A percentile compares a stretch with the other conserved stretches of the same genome.
Evolutionary conservation across 2,329 filamentous ascomycete species (phyloP).

Genomic region (Venturia nashicola): DNA sequence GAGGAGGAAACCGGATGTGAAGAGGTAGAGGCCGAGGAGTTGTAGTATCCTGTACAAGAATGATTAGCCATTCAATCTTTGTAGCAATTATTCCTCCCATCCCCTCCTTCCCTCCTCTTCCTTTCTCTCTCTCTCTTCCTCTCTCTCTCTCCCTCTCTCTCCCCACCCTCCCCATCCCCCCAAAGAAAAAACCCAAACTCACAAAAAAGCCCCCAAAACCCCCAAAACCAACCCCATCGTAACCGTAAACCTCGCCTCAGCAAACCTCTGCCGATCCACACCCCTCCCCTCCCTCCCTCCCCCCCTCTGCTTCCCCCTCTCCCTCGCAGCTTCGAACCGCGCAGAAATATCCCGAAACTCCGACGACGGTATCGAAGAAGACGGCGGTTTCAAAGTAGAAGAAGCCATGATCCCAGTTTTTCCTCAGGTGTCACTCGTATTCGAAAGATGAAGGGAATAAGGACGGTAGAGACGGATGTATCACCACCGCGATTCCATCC

Average conservation of each 20-base stretch:
- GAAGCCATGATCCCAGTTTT: too few relatives aligned
- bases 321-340: too few relatives aligned
- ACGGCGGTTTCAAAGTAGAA: too few relatives aligned
- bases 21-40: constrained; percentile 71
- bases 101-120: too few relatives aligned
- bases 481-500: too few relatives aligned
- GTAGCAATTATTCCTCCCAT: background rate
- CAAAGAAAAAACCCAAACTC: background rate
- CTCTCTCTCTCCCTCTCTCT: background rate
- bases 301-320: background rate
- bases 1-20: constrained; percentile 88
- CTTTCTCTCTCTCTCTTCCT: background rate
- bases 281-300: background rate
- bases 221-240: constrained; percentile 41
- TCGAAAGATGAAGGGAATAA: too few relatives aligned
- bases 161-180: background rate
- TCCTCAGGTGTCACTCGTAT: too few relatives aligned
- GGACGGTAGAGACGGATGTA: too few relatives aligned
- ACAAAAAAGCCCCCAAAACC: constrained; percentile 60
- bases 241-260: constrained; percentile 39
- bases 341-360: too few relatives aligned
- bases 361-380: too few relatives aligned
- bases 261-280: constrained; percentile 19
- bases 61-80: background rate
- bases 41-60: constrained; percentile 49